phyloP scores from a whole-genome alignment of 164 flowering plant species.

The Umbilicus rupestris region DNA sequence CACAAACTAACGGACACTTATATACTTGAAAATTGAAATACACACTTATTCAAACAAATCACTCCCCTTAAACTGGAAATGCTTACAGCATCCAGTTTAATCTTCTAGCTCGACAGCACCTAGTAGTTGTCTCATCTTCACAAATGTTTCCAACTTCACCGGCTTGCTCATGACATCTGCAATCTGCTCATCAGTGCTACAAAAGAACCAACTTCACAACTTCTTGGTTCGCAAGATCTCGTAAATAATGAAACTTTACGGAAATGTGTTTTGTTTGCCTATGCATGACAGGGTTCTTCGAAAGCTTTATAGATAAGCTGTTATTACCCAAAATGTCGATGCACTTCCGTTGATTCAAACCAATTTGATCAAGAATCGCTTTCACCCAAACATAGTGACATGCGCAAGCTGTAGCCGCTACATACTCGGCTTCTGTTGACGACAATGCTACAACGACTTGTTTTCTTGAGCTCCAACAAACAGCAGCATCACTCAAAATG shows the following conservation, averaged over 20 bases:
- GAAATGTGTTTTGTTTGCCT: background rate
- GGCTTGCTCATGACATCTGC: background rate
- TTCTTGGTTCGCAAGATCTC: background rate
- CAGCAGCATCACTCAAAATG: background rate
- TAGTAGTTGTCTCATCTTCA: background rate
- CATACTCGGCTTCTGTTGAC: background rate
- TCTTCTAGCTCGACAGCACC: background rate
- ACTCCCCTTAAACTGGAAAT: constrained; percentile 5
- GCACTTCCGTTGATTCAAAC: background rate
- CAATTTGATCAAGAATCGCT: background rate
- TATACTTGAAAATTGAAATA: no score
- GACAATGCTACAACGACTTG: background rate
- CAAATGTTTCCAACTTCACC: background rate
- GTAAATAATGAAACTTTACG: background rate
- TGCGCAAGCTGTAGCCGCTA: background rate
- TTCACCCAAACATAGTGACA: constrained; percentile 1
- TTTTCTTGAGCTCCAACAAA: constrained; percentile 2
- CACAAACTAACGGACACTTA: no score
- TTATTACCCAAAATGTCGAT: background rate
- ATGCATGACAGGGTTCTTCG: background rate
- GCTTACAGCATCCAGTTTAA: background rate
- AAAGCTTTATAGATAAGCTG: background rate
- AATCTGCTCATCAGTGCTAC: background rate
- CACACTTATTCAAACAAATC: background rate
- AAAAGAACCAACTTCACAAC: background rate